A percentile compares a stretch with the other conserved stretches of the same genome.
Conservation (phyloP, 345 rosid genomes). For the Brassica juncea region DNA sequence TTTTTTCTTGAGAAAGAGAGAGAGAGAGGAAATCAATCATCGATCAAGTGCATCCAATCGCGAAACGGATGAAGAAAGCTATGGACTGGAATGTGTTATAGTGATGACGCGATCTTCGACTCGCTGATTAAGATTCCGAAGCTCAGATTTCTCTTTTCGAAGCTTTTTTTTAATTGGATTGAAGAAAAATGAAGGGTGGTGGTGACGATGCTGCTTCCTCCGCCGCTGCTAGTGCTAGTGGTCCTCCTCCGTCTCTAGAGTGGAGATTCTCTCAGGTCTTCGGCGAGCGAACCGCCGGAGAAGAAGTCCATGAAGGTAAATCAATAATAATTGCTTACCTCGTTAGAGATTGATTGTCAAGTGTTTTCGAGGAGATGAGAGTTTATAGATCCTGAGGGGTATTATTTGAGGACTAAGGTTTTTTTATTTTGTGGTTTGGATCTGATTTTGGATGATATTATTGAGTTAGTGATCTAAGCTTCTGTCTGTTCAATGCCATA, state of each 20-base stretch:
- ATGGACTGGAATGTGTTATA: conserved; percentile 39
- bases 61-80: conserved; percentile 26
- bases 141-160: conserved; percentile 38
- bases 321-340: neutral
- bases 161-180: neutral
- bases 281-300: conserved; percentile 89
- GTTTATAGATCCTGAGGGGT: conserved; percentile 50
- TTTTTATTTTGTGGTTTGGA: conserved; percentile 50
- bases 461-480: conserved; percentile 31
- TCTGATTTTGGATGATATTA: conserved; percentile 59
- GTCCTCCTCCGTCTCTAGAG: conserved; percentile 63
- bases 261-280: conserved; percentile 97
- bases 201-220: conserved; percentile 46
- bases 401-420: conserved; percentile 40
- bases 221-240: conserved; percentile 23
- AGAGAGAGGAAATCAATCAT: conserved; percentile 29
- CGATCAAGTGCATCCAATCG: conserved; percentile 41
- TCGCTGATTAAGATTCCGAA: conserved; percentile 38
- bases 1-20: conserved; percentile 26
- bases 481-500: conserved; percentile 16
- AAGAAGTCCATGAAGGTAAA: conserved; percentile 85
- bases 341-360: neutral
- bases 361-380: neutral
- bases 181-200: conserved; percentile 62
- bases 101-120: conserved; percentile 49